phyloP scores from a whole-genome alignment of 176 grass and related monocot species.

The Thalia dealbata region DNA sequence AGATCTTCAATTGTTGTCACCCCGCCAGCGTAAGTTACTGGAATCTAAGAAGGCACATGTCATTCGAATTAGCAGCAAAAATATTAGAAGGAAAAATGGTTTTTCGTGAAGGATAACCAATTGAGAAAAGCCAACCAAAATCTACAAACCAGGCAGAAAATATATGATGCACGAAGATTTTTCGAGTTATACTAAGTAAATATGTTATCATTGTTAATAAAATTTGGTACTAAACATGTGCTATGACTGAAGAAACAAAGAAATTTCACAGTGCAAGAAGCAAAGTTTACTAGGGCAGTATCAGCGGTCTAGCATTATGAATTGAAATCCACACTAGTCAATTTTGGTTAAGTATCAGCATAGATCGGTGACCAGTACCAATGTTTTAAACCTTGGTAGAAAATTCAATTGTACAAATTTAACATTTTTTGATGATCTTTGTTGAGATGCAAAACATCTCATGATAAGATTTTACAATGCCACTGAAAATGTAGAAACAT shows the following conservation, averaged over 20 bases:
- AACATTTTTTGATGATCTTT: not conserved
- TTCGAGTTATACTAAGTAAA: not conserved
- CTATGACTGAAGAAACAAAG: not conserved
- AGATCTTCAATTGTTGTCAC: constrained; percentile 79
- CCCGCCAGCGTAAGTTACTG: constrained; percentile 72
- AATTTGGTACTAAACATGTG: not conserved
- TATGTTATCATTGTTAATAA: not conserved
- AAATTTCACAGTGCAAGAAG: too few relatives aligned
- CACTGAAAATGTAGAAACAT: not conserved
- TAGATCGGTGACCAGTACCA: too few relatives aligned
- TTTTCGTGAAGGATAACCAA: not conserved
- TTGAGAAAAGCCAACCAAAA: not conserved
- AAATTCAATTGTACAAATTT: too few relatives aligned
- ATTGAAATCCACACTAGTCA: too few relatives aligned
- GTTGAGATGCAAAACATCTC: not conserved
- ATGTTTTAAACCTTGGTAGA: too few relatives aligned
- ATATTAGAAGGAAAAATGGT: not conserved
- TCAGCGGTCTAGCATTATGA: too few relatives aligned
- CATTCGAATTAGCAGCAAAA: constrained; percentile 6
- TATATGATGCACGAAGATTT: not conserved
- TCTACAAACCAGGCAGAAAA: not conserved
- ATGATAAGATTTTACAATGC: not conserved
- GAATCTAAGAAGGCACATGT: constrained; percentile 35
- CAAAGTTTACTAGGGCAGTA: too few relatives aligned
- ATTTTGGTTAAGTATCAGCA: too few relatives aligned